Percentiles rank a stretch among this genome's conserved stretches.
phyloP scores from a whole-genome alignment of 768 basidiomycete genomes.

The Boletus rubropictus region DNA sequence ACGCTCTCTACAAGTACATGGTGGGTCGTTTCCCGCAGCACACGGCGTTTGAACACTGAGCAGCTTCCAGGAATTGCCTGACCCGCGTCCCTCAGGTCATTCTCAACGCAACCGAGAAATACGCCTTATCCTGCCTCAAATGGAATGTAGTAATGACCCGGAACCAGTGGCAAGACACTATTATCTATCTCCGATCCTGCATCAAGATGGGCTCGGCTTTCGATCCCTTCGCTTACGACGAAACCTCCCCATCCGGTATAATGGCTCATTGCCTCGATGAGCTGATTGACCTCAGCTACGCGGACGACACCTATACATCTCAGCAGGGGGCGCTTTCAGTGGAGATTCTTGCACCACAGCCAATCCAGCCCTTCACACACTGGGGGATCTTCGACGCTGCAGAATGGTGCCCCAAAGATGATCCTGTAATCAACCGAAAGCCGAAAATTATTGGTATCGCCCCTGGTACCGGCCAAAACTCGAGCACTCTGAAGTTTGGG shows the following conservation, averaged over 20 bases:
- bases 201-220: slow-evolving; percentile 24
- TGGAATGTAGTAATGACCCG: slow-evolving; percentile 23
- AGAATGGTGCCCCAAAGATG: slow-evolving; percentile 29
- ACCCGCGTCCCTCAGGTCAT: slow-evolving; percentile 18
- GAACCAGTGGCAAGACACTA: slow-evolving; percentile 20
- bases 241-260: slow-evolving; percentile 8
- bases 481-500: not conserved
- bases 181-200: slow-evolving; percentile 19
- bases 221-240: slow-evolving; percentile 22
- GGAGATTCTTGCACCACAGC: slow-evolving; percentile 14
- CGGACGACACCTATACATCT: not conserved
- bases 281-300: slow-evolving; percentile 11
- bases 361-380: slow-evolving; percentile 5
- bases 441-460: slow-evolving; percentile 26
- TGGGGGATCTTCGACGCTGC: slow-evolving; percentile 9
- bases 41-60: slow-evolving; percentile 4
- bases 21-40: slow-evolving; percentile 13
- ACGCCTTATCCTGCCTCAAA: slow-evolving; percentile 13
- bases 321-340: not conserved
- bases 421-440: slow-evolving; percentile 28
- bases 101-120: slow-evolving; percentile 24
- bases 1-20: slow-evolving; percentile 28
- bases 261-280: slow-evolving; percentile 21
- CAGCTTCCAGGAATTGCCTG: slow-evolving; percentile 16
- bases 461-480: slow-evolving; percentile 19